phyloP scores from a whole-genome alignment of 2,329 filamentous ascomycete species.

The Claviceps pazoutovae region DNA sequence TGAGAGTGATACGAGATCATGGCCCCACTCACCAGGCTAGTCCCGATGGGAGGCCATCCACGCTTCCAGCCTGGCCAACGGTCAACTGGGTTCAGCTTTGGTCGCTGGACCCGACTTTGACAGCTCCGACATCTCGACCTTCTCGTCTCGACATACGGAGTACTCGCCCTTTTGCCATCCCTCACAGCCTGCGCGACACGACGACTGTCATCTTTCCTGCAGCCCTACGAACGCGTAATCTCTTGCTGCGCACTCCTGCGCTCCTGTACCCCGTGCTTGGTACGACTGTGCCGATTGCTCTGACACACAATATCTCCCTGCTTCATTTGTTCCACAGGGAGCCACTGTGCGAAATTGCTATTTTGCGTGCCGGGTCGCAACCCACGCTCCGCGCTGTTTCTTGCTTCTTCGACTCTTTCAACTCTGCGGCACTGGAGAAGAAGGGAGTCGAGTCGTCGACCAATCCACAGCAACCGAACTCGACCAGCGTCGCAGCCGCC shows the following conservation, averaged over 20 bases:
- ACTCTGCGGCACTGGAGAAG: background rate
- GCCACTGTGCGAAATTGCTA: background rate
- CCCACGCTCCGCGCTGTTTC: background rate
- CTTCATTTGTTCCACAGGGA: background rate
- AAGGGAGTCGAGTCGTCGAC: background rate
- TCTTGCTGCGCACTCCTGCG: background rate
- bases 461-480: background rate
- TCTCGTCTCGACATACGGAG: no score
- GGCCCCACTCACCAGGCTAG: no score
- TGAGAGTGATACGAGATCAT: no score
- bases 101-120: no score
- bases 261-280: background rate
- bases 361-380: background rate
- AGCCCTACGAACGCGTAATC: background rate
- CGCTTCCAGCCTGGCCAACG: no score
- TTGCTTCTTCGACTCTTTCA: background rate
- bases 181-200: background rate
- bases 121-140: no score
- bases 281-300: background rate
- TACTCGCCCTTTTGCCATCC: background rate
- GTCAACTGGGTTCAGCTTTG: no score
- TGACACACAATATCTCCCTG: background rate
- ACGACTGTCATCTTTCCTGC: background rate
- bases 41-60: no score
- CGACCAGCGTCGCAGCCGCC: no score